Conservation (phyloP, 2,329 filamentous ascomycete genomes). For the Daldinia eschscholtzii region DNA sequence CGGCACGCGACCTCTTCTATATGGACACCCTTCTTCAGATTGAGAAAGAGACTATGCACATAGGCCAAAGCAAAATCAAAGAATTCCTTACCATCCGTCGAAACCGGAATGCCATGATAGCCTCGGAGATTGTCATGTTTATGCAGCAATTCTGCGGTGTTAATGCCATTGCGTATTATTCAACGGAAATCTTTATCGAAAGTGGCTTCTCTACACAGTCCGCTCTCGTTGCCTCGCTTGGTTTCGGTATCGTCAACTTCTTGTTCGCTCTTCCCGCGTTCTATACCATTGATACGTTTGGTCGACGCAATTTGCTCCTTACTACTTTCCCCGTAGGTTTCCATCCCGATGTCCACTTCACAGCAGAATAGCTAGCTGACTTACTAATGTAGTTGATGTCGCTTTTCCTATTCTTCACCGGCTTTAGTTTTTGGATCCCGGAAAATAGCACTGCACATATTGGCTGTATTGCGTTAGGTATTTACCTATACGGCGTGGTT, state of each 20-base stretch:
- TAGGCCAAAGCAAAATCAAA: constrained; percentile 63
- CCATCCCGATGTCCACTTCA: background rate
- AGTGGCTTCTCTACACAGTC: constrained; percentile 64
- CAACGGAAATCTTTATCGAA: constrained; percentile 70
- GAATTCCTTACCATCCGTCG: constrained; percentile 72
- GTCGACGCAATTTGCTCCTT: constrained; percentile 72
- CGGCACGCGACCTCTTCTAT: constrained; percentile 68
- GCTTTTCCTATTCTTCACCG: constrained; percentile 61
- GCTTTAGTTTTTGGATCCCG: constrained; percentile 62
- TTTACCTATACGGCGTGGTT: constrained; percentile 64
- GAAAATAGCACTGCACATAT: constrained; percentile 54
- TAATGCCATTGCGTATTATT: constrained; percentile 64
- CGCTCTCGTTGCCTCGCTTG: constrained; percentile 71
- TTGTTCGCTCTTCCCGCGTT: constrained; percentile 73
- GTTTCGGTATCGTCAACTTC: constrained; percentile 75
- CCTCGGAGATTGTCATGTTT: constrained; percentile 74
- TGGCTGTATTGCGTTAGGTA: constrained; percentile 62
- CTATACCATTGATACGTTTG: constrained; percentile 77
- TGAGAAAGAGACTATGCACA: constrained; percentile 64
- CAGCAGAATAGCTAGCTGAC: constrained; percentile 19
- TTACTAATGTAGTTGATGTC: constrained; percentile 63
- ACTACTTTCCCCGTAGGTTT: constrained; percentile 67
- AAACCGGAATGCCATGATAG: constrained; percentile 71
- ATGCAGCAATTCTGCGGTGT: constrained; percentile 71
- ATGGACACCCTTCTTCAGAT: constrained; percentile 69